Evolutionary conservation across 2,329 filamentous ascomycete genomes (phyloP), one percentile per base, ranked within the genome.

Genomic region (Penicillium sumatraense): DNA sequence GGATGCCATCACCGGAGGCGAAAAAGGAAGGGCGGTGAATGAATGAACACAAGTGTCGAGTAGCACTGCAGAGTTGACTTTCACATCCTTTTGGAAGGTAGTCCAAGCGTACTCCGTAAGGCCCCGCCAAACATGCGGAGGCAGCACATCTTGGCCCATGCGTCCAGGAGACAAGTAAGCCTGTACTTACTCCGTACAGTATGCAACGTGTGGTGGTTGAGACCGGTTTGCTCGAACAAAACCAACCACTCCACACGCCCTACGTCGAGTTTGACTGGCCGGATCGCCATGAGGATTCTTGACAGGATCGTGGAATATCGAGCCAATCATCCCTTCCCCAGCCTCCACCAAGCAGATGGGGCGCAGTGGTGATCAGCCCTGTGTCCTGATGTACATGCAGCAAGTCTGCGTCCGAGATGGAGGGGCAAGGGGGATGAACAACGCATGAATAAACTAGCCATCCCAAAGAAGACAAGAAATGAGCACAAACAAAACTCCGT

Each of bases 281-380:
- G 49, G 42, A 49, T 49, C 41, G 35, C 33, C 27, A 56, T 49
- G 53, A 35, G 53, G 45, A 41, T 52, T 57, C 31, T 44, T 38
- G 23, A 44, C 50, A 49, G 44, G 46, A 58, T 67, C 65, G 68
- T 65, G 61, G 60, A 68, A 66, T 70, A 66, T 65, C 42, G 54
- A 57, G 56, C 68, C 67, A 69, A 71, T 69, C 57, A 64, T 42
- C 16, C 27, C 46, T 44, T 14, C 6, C 24, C 42, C 58, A 58
- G 61, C 60, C 66, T 63, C 60, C 62, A 56, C 59, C 61, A 51
- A 42, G 45, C 56, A 65, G 64, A 56, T 63, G 61, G 65, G 60
- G 59, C 54, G 53, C 59, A 58, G 44, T 66, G 67, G 62, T 61
- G 64, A 70, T 71, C 68, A 53, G 54, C 49, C 54, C 40, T 52